Evolutionary conservation across 768 basidiomycete species (phyloP).

Genomic region (Ramaria rubella): DNA sequence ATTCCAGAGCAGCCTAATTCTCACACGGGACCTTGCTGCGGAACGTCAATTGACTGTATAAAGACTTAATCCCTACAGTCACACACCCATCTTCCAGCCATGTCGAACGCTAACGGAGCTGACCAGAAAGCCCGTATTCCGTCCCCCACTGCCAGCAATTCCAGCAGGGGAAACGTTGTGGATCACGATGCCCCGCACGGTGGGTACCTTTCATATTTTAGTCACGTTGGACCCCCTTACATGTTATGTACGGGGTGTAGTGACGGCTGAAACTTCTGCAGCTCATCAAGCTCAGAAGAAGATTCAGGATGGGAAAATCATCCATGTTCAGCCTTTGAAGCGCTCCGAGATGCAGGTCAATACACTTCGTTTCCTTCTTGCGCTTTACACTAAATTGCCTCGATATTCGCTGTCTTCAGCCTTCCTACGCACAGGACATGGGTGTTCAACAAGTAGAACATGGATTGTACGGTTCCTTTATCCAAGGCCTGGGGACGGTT

Average conservation of each 20-base stretch:
- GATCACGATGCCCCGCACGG: slow-evolving; percentile 66
- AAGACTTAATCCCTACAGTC: background rate
- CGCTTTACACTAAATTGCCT: background rate
- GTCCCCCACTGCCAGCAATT: slow-evolving; percentile 32
- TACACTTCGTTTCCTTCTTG: background rate
- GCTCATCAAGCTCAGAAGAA: slow-evolving; percentile 12
- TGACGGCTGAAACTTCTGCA: slow-evolving; percentile 2
- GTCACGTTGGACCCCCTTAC: background rate
- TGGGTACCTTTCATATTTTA: slow-evolving; percentile 26
- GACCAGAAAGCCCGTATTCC: slow-evolving; percentile 42
- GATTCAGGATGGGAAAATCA: slow-evolving; percentile 37
- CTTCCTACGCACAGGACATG: slow-evolving; percentile 87
- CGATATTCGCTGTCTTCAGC: slow-evolving; percentile 39
- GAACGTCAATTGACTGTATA: background rate
- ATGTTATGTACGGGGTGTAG: background rate
- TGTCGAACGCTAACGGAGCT: slow-evolving; percentile 8
- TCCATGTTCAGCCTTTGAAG: slow-evolving; percentile 80
- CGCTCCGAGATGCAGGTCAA: slow-evolving; percentile 81
- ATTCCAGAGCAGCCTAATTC: background rate
- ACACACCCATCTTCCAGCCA: background rate
- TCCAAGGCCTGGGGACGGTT: slow-evolving; percentile 60
- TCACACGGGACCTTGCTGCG: background rate
- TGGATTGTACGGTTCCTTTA: slow-evolving; percentile 77
- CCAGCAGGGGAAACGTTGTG: slow-evolving; percentile 55
- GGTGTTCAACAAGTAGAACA: slow-evolving; percentile 77